These are phyloP conservation scores for Austroboletus novae-zelandiae DNA, from an alignment of 1,284 basidiomycete genomes.

Conservation along the genomic window DNA sequence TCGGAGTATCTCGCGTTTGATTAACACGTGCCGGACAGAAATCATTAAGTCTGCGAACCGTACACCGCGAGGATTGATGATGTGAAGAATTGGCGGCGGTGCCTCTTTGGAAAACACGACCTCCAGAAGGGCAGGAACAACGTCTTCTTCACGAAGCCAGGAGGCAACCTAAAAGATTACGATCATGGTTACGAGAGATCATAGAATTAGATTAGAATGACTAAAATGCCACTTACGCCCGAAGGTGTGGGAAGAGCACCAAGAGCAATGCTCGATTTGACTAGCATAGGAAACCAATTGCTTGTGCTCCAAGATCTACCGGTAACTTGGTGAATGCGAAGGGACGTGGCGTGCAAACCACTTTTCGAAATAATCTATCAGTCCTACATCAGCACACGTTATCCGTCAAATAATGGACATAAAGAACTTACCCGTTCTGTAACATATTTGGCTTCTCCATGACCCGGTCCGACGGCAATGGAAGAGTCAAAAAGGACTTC, in stretches of 20 bases:
- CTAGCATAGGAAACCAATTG: constrained; percentile 31
- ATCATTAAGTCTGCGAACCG: constrained; percentile 16
- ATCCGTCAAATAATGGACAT: fast-evolving
- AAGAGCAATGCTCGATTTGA: constrained; percentile 26
- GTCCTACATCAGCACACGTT: not conserved
- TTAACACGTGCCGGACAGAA: constrained; percentile 11
- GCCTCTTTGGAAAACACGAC: constrained; percentile 7
- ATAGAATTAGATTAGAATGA: not conserved
- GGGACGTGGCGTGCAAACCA: constrained; percentile 20
- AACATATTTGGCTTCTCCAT: constrained; percentile 8
- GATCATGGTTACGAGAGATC: not conserved
- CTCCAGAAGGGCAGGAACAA: constrained; percentile 20
- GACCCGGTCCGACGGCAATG: constrained; percentile 7
- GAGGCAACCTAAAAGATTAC: constrained; percentile 13
- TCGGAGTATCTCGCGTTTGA: not conserved
- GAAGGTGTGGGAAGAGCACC: constrained; percentile 25
- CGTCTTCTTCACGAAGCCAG: constrained; percentile 23
- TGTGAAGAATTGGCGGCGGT: constrained; percentile 15
- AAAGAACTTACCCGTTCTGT: constrained; percentile 3
- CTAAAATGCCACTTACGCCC: constrained; percentile 30
- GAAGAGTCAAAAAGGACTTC: constrained; percentile 17
- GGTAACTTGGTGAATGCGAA: constrained; percentile 32
- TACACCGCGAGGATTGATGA: constrained; percentile 23
- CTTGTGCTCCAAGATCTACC: constrained; percentile 29
- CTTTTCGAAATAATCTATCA: constrained; percentile 24